Base-by-base conservation (phyloP, 306 rosid genomes). In the Arachis hypogaea region DNA sequence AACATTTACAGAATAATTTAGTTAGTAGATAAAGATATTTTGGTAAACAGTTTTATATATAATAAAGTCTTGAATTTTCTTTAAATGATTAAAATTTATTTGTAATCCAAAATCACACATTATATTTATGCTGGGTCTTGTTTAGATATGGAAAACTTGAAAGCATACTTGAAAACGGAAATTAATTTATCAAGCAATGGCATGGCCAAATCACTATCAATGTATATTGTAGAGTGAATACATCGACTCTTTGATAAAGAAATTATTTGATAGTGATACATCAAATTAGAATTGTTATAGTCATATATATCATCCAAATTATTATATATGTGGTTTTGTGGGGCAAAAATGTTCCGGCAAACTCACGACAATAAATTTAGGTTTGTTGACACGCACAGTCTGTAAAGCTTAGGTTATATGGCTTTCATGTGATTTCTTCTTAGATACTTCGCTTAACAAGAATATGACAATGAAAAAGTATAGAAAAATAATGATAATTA, bases 211-310 rank as follows among this genome's bases (percentile, higher is more conserved):
- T 56, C 69, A 63, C 44, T 74, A 22, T 68, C 66, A 62, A 56
- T 11, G 38, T 68, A 51, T 46, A 42, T 61, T 61, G 59, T 46
- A 42, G 59, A 69, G 52, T 41, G 58, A 38, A 62, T 7, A 59
- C 59, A 68, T 51, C 57, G 74, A 68, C 7, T 36, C 38, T 29
- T 49, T 52, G 60, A 66, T 59, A 49, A 44, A 60, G 67, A 66
- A 55, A 71, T 75, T 70, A 81, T 51, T 30, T 71, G 81, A 75
- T 70, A 70, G 66, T 29, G 78, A 81, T 71, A 71, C 41, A 57
- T 69, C 65, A 70, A 40, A 38, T 38, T 33, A 33, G 4, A 71
- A 51, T 71, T 66, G 74, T 55, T 11, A 42, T 9, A n/a, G 8
- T 69, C 77, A 55, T 33, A 33, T 33, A 33, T 58, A 60, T 70